These are phyloP conservation scores for Zymoseptoria crescenta DNA, from an alignment of 2,329 filamentous ascomycete genomes.

Conservation along the genomic window DNA sequence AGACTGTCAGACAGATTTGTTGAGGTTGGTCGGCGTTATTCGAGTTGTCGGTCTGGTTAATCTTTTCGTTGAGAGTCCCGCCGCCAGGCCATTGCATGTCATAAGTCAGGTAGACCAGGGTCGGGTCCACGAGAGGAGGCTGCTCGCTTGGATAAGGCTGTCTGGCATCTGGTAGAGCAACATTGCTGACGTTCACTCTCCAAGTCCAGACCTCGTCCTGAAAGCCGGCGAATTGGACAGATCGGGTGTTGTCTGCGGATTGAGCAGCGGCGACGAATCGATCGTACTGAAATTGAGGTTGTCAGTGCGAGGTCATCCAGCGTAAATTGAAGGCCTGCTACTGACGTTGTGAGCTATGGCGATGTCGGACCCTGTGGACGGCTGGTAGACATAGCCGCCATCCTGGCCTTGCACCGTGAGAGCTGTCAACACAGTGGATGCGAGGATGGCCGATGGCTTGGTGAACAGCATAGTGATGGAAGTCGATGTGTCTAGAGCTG, in stretches of 20 bases:
- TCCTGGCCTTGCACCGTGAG: not conserved
- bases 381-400: not conserved
- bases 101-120: not conserved
- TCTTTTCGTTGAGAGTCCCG: not conserved
- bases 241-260: not conserved
- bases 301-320: no score
- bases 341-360: not conserved
- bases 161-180: not conserved
- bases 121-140: not conserved
- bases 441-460: not conserved
- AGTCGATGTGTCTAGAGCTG: not conserved
- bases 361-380: not conserved
- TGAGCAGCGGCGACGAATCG: not conserved
- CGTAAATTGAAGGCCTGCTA: no score
- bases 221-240: not conserved
- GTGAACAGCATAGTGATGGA: not conserved
- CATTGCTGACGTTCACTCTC: not conserved
- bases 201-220: not conserved
- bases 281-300: no score
- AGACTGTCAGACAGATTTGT: not conserved
- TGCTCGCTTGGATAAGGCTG: not conserved
- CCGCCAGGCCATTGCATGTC: not conserved
- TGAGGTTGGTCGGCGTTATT: not conserved
- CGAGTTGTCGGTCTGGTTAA: not conserved
- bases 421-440: not conserved